Evolutionary conservation across 164 flowering plant species (phyloP), one percentile per base, ranked within the genome.

Genomic region (Cinnamomum micranthum): DNA sequence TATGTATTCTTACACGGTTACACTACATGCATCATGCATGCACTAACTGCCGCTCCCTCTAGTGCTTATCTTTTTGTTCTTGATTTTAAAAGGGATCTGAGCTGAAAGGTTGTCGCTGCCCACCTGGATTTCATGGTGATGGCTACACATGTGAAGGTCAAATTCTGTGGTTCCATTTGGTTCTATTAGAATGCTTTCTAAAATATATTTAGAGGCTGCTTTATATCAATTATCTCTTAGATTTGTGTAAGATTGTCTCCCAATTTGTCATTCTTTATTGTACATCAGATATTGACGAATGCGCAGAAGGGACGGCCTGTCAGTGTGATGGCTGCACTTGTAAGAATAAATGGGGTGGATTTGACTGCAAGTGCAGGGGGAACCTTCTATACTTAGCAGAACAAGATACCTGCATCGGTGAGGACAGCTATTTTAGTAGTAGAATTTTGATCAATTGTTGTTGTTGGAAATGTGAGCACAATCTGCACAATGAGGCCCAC

Each of bases 391-490:
- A 93, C 74, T 93, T 95, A 28, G 80, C 33, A 74, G 94, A 93
- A 55, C 93, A 90, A 67, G 99, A 95, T 76, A 81, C 96, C 24
- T 95, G 99, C 77, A 92, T 95, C 58, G 93, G 99, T 93, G 86
- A 85, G 86, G 31, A 27, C 15, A 23, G 1, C 14, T 33, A 65
- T 35, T 47, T 19, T 58, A 6, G 60, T 19, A 17, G 51, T 52
- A 23, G 47, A 41, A 41, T 41, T 41, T 41, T 41, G 47, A 9
- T 6, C 41, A 19, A 23, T 13, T 52, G 20, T 67, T 41, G 70
- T 67, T 64, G 31, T 27, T 25, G 15, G 67, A 64, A 41, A 41
- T 41, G 47, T 41, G 47, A 41, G 47, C 47, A 9, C 47, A 41
- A 41, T 41, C 47, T 41, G 47, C 47, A 41, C 47, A 41, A 41